These are phyloP conservation scores for Diaporthe ilicicola DNA, from an alignment of 2,329 filamentous ascomycete species.

Conservation along the genomic window DNA sequence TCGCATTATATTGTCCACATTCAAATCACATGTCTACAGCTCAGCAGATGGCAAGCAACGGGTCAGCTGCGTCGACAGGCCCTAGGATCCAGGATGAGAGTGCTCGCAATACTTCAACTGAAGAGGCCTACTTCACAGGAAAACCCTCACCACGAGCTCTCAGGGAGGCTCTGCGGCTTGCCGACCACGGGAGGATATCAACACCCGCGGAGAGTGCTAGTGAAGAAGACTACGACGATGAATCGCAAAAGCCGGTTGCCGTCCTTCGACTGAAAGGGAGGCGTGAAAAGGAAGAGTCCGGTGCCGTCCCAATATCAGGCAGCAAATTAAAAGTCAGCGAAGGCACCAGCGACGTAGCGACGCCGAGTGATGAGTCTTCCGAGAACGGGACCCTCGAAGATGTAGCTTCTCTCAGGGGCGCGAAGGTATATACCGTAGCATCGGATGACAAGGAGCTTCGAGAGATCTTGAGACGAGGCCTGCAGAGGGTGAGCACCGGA, in stretches of 20 bases:
- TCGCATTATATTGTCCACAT: not conserved
- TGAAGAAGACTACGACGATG: slow-evolving; percentile 56
- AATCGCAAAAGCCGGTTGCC: slow-evolving; percentile 36
- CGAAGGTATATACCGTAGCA: slow-evolving; percentile 38
- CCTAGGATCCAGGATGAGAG: not conserved
- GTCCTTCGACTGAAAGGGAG: slow-evolving; percentile 37
- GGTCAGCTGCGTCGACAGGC: slow-evolving; percentile 16
- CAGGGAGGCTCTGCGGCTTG: slow-evolving; percentile 36
- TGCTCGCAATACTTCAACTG: not conserved
- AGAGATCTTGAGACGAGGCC: slow-evolving; percentile 45
- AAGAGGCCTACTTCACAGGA: slow-evolving; percentile 11
- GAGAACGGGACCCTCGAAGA: slow-evolving; percentile 32
- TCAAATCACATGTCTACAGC: not conserved
- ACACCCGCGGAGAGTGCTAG: slow-evolving; percentile 51
- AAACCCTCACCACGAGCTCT: slow-evolving; percentile 33
- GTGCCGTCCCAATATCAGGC: slow-evolving; percentile 32
- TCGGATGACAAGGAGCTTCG: slow-evolving; percentile 50
- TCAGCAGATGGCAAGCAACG: slow-evolving; percentile 27
- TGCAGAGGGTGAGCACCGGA: slow-evolving; percentile 39
- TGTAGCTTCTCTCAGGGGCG: slow-evolving; percentile 27
- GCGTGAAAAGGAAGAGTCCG: slow-evolving; percentile 35
- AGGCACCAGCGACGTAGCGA: slow-evolving; percentile 25
- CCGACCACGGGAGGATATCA: slow-evolving; percentile 26
- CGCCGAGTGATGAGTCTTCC: slow-evolving; percentile 29
- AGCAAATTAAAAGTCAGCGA: slow-evolving; percentile 28